Percentiles rank a stretch among this genome's conserved stretches.
Conservation (phyloP, 441 rosid genomes). For the Manihot esculenta region DNA sequence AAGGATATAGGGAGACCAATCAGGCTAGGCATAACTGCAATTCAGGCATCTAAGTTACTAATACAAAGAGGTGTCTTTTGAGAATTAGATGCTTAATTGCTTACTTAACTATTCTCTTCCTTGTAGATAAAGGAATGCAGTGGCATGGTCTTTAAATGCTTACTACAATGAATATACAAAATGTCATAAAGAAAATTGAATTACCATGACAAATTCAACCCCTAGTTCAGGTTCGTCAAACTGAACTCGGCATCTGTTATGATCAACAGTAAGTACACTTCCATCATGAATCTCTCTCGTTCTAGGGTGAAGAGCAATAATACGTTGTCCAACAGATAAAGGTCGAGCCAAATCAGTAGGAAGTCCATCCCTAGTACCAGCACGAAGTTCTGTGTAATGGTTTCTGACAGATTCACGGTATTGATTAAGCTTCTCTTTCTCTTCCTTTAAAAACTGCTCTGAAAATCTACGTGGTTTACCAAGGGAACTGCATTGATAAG, state of each 20-base stretch:
- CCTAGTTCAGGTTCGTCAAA: conserved; percentile 84
- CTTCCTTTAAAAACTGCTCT: conserved; percentile 76
- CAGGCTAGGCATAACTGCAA: too few relatives aligned
- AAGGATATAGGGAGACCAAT: too few relatives aligned
- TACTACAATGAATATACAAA: conserved; percentile 20
- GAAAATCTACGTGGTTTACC: conserved; percentile 99
- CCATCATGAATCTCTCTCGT: conserved; percentile 92
- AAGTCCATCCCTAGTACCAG: conserved; percentile 86
- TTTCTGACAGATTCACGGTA: conserved; percentile 92
- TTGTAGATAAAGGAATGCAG: not conserved
- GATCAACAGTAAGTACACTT: conserved; percentile 87
- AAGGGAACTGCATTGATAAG: conserved; percentile 72
- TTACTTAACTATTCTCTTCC: not conserved
- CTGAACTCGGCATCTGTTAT: conserved; percentile 76
- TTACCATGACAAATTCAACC: conserved; percentile 92
- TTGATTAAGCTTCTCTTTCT: conserved; percentile 79
- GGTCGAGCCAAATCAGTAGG: conserved; percentile 95
- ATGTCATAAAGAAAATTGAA: conserved; percentile 21
- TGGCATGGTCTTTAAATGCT: too few relatives aligned
- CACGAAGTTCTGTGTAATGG: conserved; percentile 80
- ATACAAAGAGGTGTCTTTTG: not conserved
- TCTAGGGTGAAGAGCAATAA: conserved; percentile 88
- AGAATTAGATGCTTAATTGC: not conserved
- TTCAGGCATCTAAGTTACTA: not conserved
- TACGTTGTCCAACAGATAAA: conserved; percentile 83